These are phyloP conservation scores for Leishmania braziliensis DNA, from an alignment of 208 protist genomes.

Conservation along the genomic window DNA sequence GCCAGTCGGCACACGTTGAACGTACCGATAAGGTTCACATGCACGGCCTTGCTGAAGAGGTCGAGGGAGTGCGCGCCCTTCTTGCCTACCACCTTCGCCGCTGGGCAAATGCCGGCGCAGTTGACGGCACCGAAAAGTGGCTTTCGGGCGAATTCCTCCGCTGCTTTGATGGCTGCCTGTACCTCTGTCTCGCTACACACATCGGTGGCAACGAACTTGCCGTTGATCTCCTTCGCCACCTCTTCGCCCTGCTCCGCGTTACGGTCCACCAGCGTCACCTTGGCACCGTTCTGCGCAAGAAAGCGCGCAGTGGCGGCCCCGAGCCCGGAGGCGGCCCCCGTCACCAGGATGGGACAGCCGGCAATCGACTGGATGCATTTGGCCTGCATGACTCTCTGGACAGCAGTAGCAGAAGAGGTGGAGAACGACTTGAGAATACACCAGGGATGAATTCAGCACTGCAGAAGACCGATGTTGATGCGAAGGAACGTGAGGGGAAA, in stretches of 20 bases:
- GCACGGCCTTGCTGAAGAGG: slow-evolving; percentile 54
- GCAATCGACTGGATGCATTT: slow-evolving; percentile 31
- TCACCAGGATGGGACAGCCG: slow-evolving; percentile 46
- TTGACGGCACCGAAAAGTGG: slow-evolving; percentile 73
- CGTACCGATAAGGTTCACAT: slow-evolving; percentile 79
- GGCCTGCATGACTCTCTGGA: slow-evolving; percentile 2
- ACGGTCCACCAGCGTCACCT: slow-evolving; percentile 53
- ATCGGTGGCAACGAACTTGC: slow-evolving; percentile 38
- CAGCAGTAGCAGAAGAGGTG: background rate
- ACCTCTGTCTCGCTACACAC: slow-evolving; percentile 59
- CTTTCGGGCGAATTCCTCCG: slow-evolving; percentile 46
- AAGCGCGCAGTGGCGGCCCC: slow-evolving; percentile 43
- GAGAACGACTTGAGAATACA: background rate
- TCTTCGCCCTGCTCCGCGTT: slow-evolving; percentile 37
- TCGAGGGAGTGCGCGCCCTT: slow-evolving; percentile 51
- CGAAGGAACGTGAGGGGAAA: background rate
- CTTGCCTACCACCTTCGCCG: slow-evolving; percentile 37
- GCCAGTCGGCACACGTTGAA: slow-evolving; percentile 78
- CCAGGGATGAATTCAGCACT: background rate
- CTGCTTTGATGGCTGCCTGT: slow-evolving; percentile 43
- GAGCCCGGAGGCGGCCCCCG: slow-evolving; percentile 51
- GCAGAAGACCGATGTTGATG: background rate
- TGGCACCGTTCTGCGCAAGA: slow-evolving; percentile 39
- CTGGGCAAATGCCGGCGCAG: slow-evolving; percentile 64
- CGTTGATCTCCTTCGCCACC: slow-evolving; percentile 37